phyloP scores from a whole-genome alignment of 306 rosid genomes.

The Lotus japonicus region DNA sequence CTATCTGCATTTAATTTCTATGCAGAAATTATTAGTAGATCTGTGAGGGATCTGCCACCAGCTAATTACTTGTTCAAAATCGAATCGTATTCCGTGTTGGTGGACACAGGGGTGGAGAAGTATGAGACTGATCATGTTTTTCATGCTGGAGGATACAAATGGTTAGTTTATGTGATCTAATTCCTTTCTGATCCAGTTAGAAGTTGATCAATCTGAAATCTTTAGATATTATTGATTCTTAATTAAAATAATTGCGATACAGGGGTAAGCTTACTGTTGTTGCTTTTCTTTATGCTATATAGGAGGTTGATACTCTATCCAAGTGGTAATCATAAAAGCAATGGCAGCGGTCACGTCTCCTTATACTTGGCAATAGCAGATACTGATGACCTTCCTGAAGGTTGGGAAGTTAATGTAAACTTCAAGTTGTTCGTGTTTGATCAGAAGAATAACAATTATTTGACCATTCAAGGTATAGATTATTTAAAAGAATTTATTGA shows the following conservation, averaged over 20 bases:
- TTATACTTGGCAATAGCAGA: neutral
- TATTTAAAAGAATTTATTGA: no score
- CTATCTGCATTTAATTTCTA: no score
- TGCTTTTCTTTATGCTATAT: neutral
- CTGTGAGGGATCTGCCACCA: neutral
- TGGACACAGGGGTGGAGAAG: neutral
- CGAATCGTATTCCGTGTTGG: neutral
- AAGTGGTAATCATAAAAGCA: neutral
- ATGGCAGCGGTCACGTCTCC: neutral
- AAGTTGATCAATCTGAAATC: no score
- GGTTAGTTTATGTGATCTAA: neutral
- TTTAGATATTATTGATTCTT: no score
- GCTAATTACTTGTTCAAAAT: neutral
- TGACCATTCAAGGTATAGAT: neutral
- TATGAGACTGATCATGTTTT: neutral
- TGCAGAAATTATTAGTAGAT: neutral
- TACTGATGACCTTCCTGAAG: neutral
- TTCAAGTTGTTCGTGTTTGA: neutral
- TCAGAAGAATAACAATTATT: neutral
- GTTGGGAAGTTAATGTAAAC: neutral
- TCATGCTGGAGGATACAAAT: neutral
- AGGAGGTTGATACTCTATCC: neutral
- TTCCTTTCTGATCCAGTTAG: no score
- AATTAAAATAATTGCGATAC: no score
- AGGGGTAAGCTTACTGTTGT: no score